phyloP scores from a whole-genome alignment of 1,284 basidiomycete genomes.

The Omphalotus olearius region DNA sequence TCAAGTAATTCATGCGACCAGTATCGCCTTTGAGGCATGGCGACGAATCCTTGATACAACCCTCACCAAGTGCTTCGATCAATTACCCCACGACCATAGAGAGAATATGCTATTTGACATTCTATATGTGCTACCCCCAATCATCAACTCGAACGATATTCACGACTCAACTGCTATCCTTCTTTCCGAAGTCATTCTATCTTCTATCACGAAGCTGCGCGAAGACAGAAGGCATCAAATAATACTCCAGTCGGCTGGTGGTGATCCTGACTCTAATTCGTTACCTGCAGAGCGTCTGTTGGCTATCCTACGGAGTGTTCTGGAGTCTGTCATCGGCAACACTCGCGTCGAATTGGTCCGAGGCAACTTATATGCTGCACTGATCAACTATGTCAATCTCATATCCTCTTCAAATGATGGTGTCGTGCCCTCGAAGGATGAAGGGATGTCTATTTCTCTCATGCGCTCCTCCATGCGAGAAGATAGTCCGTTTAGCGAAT shows the following conservation, averaged over 20 bases:
- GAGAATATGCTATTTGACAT: slow-evolving; percentile 88
- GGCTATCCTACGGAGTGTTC: slow-evolving; percentile 68
- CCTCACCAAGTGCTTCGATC: slow-evolving; percentile 79
- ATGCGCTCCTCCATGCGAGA: slow-evolving; percentile 29
- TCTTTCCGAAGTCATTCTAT: slow-evolving; percentile 78
- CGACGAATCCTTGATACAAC: slow-evolving; percentile 77
- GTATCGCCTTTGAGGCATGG: slow-evolving; percentile 78
- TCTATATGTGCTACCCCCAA: slow-evolving; percentile 68
- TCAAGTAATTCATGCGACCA: slow-evolving; percentile 70
- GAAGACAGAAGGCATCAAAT: slow-evolving; percentile 71
- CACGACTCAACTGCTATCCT: slow-evolving; percentile 75
- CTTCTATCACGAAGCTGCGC: slow-evolving; percentile 80
- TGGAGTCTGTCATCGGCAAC: slow-evolving; percentile 76
- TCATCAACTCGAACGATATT: slow-evolving; percentile 55
- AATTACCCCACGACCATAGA: slow-evolving; percentile 73
- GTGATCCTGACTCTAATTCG: slow-evolving; percentile 58
- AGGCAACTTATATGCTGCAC: slow-evolving; percentile 92
- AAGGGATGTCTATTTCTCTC: slow-evolving; percentile 14
- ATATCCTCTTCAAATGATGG: slow-evolving; percentile 30
- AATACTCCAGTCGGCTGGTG: slow-evolving; percentile 58
- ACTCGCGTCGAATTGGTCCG: slow-evolving; percentile 86
- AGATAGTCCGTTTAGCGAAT: slow-evolving; percentile 31
- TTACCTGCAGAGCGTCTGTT: slow-evolving; percentile 80
- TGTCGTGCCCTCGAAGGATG: not conserved
- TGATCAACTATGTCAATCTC: slow-evolving; percentile 88